Conservation (phyloP, 2,329 filamentous ascomycete genomes). For the Verticillium longisporum region DNA sequence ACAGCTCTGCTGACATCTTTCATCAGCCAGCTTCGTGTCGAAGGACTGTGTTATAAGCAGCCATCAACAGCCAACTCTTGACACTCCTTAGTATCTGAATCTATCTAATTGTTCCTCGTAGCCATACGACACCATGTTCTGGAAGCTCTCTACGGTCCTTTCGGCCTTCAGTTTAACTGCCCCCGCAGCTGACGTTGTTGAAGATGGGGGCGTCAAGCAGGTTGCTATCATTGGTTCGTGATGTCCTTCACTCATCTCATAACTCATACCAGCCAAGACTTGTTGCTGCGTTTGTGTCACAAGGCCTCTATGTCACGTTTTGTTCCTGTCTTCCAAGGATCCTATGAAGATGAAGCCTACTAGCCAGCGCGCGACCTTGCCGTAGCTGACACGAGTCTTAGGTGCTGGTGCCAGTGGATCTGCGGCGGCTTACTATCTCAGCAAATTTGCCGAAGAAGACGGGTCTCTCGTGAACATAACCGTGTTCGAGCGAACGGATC, state of each 20-base stretch:
- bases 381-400: conserved; percentile 24
- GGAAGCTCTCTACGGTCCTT: conserved; percentile 12
- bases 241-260: not conserved
- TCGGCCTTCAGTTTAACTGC: conserved; percentile 12
- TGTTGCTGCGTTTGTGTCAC: too few relatives aligned
- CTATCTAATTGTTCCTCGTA: not conserved
- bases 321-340: too few relatives aligned
- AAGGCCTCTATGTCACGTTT: too few relatives aligned
- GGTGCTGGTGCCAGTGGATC: conserved; percentile 86
- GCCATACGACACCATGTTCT: conserved; percentile 1
- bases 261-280: too few relatives aligned
- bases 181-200: conserved; percentile 6
- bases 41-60: not conserved
- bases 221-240: conserved; percentile 21
- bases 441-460: conserved; percentile 59
- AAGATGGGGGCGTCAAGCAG: conserved; percentile 11
- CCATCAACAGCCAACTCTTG: not conserved
- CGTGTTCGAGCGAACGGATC: conserved; percentile 72
- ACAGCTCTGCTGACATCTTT: not conserved
- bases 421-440: conserved; percentile 78
- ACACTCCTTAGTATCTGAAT: not conserved
- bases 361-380: not conserved
- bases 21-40: not conserved
- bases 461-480: conserved; percentile 67
- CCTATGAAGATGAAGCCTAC: too few relatives aligned